Evolutionary conservation across 768 basidiomycete species (phyloP).

Genomic region (Boletus subparvulus): DNA sequence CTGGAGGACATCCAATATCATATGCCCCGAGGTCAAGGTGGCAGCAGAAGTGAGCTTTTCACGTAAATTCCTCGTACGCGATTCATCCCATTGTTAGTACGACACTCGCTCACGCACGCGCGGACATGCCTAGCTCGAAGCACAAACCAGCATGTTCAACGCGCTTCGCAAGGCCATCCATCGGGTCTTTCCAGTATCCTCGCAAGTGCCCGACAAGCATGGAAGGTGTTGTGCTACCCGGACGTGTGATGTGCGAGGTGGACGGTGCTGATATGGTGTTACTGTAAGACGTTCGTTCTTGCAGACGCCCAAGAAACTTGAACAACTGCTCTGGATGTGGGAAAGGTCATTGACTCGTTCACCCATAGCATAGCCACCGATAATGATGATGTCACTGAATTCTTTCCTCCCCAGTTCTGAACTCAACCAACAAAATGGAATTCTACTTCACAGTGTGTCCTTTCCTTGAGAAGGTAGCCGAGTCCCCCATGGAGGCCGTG

Average conservation of each 20-base stretch:
- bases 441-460: too few species aligned
- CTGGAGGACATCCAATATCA: too few species aligned
- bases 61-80: constrained; percentile 42
- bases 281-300: constrained; percentile 41
- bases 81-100: neutral
- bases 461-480: too few species aligned
- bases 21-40: constrained; percentile 28
- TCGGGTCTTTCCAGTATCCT: constrained; percentile 20
- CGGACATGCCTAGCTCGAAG: constrained; percentile 28
- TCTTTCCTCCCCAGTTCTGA: too few species aligned
- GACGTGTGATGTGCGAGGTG: too few species aligned
- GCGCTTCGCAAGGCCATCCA: constrained; percentile 41
- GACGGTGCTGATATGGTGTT: neutral
- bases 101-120: neutral
- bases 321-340: too few species aligned
- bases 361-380: too few species aligned
- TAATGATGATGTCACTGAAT: too few species aligned
- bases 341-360: too few species aligned
- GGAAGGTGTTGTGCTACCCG: constrained; percentile 4
- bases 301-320: constrained; percentile 42
- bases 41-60: constrained; percentile 42
- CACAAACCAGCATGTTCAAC: constrained; percentile 39
- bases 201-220: constrained; percentile 7
- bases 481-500: too few species aligned
- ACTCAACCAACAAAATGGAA: too few species aligned